A percentile compares a stretch with the other conserved stretches of the same genome.
Evolutionary conservation across 2,329 filamentous ascomycete genomes (phyloP).

Genomic region (Davidsoniella australis): DNA sequence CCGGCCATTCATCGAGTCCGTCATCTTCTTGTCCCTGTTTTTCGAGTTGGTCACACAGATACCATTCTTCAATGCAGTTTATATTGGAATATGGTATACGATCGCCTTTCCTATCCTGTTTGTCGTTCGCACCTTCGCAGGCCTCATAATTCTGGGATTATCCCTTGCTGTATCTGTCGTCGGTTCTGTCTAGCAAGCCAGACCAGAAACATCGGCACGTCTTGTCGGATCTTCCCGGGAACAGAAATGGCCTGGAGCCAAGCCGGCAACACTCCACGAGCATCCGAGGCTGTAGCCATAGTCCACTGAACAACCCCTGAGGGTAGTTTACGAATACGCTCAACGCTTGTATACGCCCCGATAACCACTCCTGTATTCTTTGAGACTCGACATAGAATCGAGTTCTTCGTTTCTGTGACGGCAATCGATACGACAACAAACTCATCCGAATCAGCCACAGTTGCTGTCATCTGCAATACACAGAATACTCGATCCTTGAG

Average conservation of each 20-base stretch:
- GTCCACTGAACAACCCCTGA: conserved; percentile 48
- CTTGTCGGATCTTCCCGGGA: conserved; percentile 47
- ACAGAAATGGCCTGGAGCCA: conserved; percentile 49
- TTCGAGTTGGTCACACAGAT: conserved; percentile 3
- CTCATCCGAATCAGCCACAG: conserved; percentile 22
- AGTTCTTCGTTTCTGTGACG: conserved; percentile 18
- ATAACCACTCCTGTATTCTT: conserved; percentile 31
- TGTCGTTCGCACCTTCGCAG: conserved; percentile 3
- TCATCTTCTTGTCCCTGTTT: conserved; percentile 4
- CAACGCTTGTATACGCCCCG: conserved; percentile 48
- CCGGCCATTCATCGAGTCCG: conserved; percentile 6
- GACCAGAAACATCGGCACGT: conserved; percentile 49
- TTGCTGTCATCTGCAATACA: conserved; percentile 40
- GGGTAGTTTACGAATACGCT: conserved; percentile 34
- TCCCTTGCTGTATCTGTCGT: conserved; percentile 8
- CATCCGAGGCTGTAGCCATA: conserved; percentile 62
- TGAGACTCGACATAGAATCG: conserved; percentile 51
- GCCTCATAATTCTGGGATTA: conserved; percentile 8
- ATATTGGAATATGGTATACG: neutral
- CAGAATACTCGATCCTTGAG: conserved; percentile 49
- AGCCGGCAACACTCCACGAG: conserved; percentile 46
- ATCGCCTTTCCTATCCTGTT: neutral
- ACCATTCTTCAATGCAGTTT: conserved; percentile 1
- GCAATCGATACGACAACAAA: conserved; percentile 42
- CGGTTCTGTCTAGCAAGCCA: conserved; percentile 35